A percentile compares a stretch with the other conserved stretches of the same genome.
Conservation (phyloP, 768 basidiomycete genomes). For the Terana coerulea region DNA sequence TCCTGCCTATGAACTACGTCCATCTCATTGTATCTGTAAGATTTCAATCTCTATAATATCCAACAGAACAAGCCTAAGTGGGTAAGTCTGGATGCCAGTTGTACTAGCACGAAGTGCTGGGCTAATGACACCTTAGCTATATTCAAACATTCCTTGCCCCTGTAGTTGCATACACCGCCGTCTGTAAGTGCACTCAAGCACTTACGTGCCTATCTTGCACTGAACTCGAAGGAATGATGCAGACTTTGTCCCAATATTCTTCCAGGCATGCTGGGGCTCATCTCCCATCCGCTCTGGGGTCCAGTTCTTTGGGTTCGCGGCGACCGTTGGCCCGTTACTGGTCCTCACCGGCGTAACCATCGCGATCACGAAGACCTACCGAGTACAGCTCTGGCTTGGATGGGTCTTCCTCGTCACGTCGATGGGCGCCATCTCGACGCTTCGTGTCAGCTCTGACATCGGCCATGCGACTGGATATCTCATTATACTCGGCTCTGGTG, state of each 20-base stretch:
- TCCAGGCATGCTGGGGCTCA: slow-evolving; percentile 36
- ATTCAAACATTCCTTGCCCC: slow-evolving; percentile 21
- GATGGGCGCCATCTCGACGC: slow-evolving; percentile 31
- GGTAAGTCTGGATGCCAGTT: slow-evolving; percentile 11
- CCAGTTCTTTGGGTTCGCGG: slow-evolving; percentile 26
- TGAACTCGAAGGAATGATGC: background rate
- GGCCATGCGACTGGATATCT: slow-evolving; percentile 22
- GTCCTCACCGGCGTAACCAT: slow-evolving; percentile 31
- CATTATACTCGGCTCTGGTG: slow-evolving; percentile 21
- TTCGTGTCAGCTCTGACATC: slow-evolving; percentile 23
- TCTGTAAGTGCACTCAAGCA: slow-evolving; percentile 13
- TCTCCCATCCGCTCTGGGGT: slow-evolving; percentile 32
- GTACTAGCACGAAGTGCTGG: background rate
- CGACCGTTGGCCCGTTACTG: slow-evolving; percentile 28
- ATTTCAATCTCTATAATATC: slow-evolving; percentile 22
- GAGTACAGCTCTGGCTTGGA: slow-evolving; percentile 28
- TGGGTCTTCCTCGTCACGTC: slow-evolving; percentile 32
- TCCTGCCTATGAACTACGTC: background rate
- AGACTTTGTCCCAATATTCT: slow-evolving; percentile 41
- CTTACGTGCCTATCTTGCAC: slow-evolving; percentile 1
- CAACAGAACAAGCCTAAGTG: slow-evolving; percentile 28
- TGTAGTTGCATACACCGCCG: background rate
- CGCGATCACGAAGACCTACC: slow-evolving; percentile 27
- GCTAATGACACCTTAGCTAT: slow-evolving; percentile 14
- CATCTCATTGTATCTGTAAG: slow-evolving; percentile 3